phyloP scores from a whole-genome alignment of 202 grass and related monocot genomes.

The Panicum hallii region DNA sequence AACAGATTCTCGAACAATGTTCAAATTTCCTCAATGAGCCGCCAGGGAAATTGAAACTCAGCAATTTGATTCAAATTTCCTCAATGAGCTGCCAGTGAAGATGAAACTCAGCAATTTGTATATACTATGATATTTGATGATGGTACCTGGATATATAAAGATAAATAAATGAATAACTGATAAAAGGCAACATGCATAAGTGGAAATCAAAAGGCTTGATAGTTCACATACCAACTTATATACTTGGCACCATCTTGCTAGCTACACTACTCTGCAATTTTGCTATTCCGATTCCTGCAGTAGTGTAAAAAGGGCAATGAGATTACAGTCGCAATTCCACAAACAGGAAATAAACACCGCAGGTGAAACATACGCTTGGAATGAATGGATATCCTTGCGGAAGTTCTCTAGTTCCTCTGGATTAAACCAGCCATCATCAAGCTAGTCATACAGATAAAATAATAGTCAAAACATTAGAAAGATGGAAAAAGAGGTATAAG shows the following conservation, averaged over 20 bases:
- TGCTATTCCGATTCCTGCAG: slow-evolving; percentile 41
- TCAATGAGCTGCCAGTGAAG: slow-evolving; percentile 24
- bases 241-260: slow-evolving; percentile 7
- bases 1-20: slow-evolving; percentile 47
- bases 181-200: neutral
- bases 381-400: slow-evolving; percentile 62
- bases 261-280: slow-evolving; percentile 37
- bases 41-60: slow-evolving; percentile 21
- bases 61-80: slow-evolving; percentile 31
- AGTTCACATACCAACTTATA: slow-evolving; percentile 28
- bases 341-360: slow-evolving; percentile 8
- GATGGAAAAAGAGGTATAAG: neutral
- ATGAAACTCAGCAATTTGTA: slow-evolving; percentile 13
- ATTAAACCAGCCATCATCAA: slow-evolving; percentile 59
- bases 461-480: slow-evolving; percentile 10
- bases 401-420: slow-evolving; percentile 67
- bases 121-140: neutral
- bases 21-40: slow-evolving; percentile 28
- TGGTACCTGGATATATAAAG: slow-evolving; percentile 32
- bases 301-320: slow-evolving; percentile 17
- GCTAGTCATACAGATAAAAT: slow-evolving; percentile 21
- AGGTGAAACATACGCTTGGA: slow-evolving; percentile 56
- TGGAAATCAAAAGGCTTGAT: slow-evolving; percentile 4
- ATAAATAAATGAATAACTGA: slow-evolving; percentile 17
- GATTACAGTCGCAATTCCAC: slow-evolving; percentile 24